A percentile compares a stretch with the other conserved stretches of the same genome.
Conservation (phyloP, 179 eudicot genomes). For the Carnegiea gigantea region DNA sequence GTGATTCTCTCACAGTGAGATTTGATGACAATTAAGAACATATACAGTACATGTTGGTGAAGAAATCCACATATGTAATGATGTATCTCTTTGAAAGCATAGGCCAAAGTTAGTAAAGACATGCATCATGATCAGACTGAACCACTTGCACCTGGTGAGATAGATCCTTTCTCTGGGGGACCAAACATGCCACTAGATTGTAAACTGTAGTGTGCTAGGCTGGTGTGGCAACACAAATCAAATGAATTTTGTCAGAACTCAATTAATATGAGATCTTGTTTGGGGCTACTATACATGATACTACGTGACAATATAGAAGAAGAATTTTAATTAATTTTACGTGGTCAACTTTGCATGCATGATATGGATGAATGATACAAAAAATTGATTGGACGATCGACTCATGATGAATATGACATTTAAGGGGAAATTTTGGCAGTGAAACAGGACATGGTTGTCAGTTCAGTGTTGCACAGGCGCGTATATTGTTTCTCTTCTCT, state of each 20-base stretch:
- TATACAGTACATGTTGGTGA: not conserved
- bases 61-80: not conserved
- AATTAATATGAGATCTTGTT: not conserved
- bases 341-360: conserved; percentile 11
- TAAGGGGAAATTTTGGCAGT: not conserved
- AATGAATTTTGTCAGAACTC: not conserved
- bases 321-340: not conserved
- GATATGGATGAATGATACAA: not conserved
- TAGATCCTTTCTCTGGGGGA: not conserved
- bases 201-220: not conserved
- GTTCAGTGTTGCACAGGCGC: not conserved
- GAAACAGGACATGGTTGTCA: not conserved
- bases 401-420: not conserved
- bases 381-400: not conserved
- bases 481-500: not conserved
- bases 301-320: not conserved
- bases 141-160: not conserved
- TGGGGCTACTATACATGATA: not conserved
- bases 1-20: not conserved
- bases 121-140: not conserved
- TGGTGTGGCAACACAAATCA: not conserved
- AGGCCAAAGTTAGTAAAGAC: not conserved
- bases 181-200: not conserved
- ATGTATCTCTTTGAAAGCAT: not conserved
- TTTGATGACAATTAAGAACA: not conserved